phyloP scores from a whole-genome alignment of 139 green algal genomes.

The Dunaliella primolecta region DNA sequence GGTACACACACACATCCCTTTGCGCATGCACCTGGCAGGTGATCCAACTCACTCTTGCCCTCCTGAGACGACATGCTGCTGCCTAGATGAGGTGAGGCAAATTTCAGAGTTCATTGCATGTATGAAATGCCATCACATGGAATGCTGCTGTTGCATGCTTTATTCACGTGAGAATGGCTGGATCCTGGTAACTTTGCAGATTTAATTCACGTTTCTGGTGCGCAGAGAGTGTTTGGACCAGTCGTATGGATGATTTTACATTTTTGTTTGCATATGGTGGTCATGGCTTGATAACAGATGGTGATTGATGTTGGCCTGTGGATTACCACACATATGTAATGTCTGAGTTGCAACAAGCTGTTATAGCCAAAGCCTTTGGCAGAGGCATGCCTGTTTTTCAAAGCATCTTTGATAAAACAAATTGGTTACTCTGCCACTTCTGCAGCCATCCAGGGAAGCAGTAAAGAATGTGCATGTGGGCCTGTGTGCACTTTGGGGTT shows the following conservation, averaged over 20 bases:
- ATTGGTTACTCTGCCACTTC: too few relatives aligned
- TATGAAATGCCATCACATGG: too few relatives aligned
- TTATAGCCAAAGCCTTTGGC: too few relatives aligned
- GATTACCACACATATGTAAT: too few relatives aligned
- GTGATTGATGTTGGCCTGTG: too few relatives aligned
- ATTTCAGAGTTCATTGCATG: background rate
- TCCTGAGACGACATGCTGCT: slow-evolving; percentile 85
- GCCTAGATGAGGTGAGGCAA: slow-evolving; percentile 49
- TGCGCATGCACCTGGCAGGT: background rate
- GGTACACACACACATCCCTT: slow-evolving; percentile 16
- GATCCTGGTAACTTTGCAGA: too few relatives aligned
- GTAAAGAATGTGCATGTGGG: slow-evolving; percentile 29
- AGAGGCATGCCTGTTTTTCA: too few relatives aligned
- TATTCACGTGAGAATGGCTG: background rate
- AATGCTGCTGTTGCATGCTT: background rate
- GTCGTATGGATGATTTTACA: background rate
- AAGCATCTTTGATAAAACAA: too few relatives aligned
- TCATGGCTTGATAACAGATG: too few relatives aligned
- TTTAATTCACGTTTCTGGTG: background rate
- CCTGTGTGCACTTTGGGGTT: slow-evolving; percentile 86
- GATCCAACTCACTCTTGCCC: background rate
- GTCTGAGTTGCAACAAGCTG: too few relatives aligned
- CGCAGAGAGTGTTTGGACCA: background rate
- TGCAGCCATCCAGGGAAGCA: background rate
- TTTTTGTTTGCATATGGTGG: too few relatives aligned